phyloP scores from a whole-genome alignment of 2,329 filamentous ascomycete genomes.

The Apiospora phragmitis region DNA sequence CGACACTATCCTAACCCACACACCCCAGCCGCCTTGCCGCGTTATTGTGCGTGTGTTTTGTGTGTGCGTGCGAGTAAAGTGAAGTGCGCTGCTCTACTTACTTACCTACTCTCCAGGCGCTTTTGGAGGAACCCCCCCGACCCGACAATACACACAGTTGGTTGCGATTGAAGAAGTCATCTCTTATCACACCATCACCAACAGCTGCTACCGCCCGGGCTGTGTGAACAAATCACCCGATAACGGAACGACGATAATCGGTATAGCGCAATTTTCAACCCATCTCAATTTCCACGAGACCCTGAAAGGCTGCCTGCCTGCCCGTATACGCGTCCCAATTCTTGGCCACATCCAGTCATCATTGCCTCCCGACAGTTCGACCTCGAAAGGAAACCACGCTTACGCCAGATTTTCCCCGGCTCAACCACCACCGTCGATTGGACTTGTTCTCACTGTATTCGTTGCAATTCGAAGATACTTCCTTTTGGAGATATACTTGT shows the following conservation, averaged over 20 bases:
- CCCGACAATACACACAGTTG: background rate
- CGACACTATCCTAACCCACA: constrained; percentile 1
- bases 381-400: background rate
- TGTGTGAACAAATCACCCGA: background rate
- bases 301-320: background rate
- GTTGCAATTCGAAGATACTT: background rate
- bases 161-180: background rate
- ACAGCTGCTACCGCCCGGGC: background rate
- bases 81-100: background rate
- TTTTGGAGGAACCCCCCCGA: background rate
- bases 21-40: constrained; percentile 3
- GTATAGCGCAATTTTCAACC: background rate
- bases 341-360: constrained; percentile 3
- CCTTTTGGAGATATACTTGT: background rate
- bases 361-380: background rate
- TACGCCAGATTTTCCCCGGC: background rate
- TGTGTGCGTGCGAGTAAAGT: background rate
- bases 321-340: background rate
- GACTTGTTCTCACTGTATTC: background rate
- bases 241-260: background rate
- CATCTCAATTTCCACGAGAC: background rate
- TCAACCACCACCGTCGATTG: background rate
- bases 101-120: background rate
- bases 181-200: background rate
- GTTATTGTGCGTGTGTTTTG: background rate